These are phyloP conservation scores for Akanthomyces uredinophilus DNA, from an alignment of 2,329 filamentous ascomycete genomes.

Conservation along the genomic window DNA sequence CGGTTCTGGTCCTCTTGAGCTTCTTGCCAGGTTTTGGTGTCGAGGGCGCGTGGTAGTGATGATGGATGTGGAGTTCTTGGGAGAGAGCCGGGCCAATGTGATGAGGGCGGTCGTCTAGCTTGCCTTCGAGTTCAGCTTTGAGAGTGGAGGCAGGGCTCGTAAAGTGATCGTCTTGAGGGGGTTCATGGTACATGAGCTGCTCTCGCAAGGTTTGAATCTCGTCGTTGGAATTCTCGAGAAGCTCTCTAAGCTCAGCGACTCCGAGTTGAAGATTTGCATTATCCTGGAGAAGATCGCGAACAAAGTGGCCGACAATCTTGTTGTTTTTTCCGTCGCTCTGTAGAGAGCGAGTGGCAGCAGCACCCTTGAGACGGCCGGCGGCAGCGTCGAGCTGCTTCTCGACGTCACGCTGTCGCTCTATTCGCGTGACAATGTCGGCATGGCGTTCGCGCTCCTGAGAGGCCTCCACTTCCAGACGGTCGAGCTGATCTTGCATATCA, in stretches of 20 bases:
- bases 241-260: constrained; percentile 83
- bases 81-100: constrained; percentile 33
- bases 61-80: constrained; percentile 84
- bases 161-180: constrained; percentile 43
- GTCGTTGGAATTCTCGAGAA: constrained; percentile 87
- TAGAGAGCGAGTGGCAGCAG: constrained; percentile 65
- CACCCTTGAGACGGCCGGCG: constrained; percentile 74
- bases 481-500: constrained; percentile 80
- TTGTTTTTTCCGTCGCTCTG: constrained; percentile 54
- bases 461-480: constrained; percentile 80
- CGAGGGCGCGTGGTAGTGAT: constrained; percentile 76
- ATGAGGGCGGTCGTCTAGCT: constrained; percentile 26
- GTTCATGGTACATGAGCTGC: constrained; percentile 75
- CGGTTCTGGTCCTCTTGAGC: constrained; percentile 67
- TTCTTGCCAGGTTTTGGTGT: constrained; percentile 55
- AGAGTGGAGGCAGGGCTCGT: constrained; percentile 49
- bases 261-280: constrained; percentile 91
- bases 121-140: constrained; percentile 63
- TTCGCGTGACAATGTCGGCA: constrained; percentile 70
- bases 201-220: constrained; percentile 85
- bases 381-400: constrained; percentile 78
- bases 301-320: constrained; percentile 83
- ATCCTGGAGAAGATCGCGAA: constrained; percentile 90
- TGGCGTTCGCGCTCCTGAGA: constrained; percentile 76
- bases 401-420: constrained; percentile 77